phyloP scores from a whole-genome alignment of 306 rosid genomes.

The Quercus aquifolioides region DNA sequence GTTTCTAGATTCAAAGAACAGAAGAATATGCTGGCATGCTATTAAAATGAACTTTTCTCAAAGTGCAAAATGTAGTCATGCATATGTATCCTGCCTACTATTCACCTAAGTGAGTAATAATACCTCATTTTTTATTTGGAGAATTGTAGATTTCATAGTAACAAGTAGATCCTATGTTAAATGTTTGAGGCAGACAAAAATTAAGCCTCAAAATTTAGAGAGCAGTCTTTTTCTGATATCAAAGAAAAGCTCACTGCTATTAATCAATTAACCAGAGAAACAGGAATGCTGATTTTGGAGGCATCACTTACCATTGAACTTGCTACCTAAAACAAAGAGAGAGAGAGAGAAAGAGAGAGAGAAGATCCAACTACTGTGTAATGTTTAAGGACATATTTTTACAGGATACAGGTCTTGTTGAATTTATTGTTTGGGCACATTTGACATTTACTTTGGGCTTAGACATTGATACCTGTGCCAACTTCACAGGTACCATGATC shows the following conservation, averaged over 20 bases:
- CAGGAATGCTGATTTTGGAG: not conserved
- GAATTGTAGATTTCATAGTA: not conserved
- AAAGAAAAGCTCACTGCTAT: not conserved
- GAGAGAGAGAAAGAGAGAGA: too few species aligned
- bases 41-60: not conserved
- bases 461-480: conserved; percentile 3
- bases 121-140: not conserved
- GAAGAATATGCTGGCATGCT: not conserved
- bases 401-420: not conserved
- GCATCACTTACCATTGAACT: not conserved
- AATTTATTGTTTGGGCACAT: conserved; percentile 7
- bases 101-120: not conserved
- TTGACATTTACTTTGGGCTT: not conserved
- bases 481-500: not conserved
- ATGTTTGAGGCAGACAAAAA: not conserved
- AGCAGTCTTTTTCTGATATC: not conserved
- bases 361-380: too few species aligned
- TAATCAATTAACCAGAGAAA: not conserved
- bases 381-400: not conserved
- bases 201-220: not conserved
- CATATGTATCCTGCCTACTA: not conserved
- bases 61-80: not conserved
- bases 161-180: not conserved
- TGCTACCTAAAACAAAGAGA: not conserved
- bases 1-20: not conserved